Evolutionary conservation across 2,329 filamentous ascomycete genomes (phyloP), one percentile per base, ranked within the genome.

Genomic region (Nannizzia gypsea): DNA sequence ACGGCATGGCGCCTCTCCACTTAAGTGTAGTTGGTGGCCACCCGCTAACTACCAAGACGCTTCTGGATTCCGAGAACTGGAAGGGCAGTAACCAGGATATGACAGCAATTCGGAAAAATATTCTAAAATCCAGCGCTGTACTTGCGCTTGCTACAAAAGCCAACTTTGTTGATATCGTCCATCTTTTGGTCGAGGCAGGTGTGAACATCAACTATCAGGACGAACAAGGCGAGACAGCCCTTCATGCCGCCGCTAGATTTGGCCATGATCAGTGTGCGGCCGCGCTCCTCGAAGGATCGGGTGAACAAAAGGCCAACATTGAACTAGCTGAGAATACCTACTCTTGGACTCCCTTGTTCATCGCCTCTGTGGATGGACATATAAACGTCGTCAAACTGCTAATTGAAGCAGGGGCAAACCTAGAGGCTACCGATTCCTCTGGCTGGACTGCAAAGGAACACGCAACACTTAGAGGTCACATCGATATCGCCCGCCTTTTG

Each of bases 381-480:
- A 73, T 90, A 9, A 74, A 80, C 0, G 83, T 96, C 44, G 88
- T 88, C 0, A 81, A 90, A 68, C 78, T 93, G 24, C 79, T 99
- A 3, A 81, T 95, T 44, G 82, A 86, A 56, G 86, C 87, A 22
- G 89, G 89, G 1, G 89, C 90, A 0, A 83, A 95, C 61, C 75
- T 90, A 2, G 84, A 86, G 60, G 85, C 82, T 61, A 76, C 80
- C 4, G 93, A 99, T 71, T 87, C 86, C 0, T 96, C 90, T 50
- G 92, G 92, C 6, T 99, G 93, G 93, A 93, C 88, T 2, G 87
- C 91, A 0, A 90, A 87, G 70, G 93, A 99, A 70, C 93, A 99
- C 71, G 92, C 93, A 24, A 88, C 91, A 0, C 76, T 99, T 57
- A 81, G 93, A 70, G 93, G 93, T 0, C 91, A 99, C 71, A 81